Conservation (phyloP, 2,329 filamentous ascomycete species). For the Hypomyces rosellus region DNA sequence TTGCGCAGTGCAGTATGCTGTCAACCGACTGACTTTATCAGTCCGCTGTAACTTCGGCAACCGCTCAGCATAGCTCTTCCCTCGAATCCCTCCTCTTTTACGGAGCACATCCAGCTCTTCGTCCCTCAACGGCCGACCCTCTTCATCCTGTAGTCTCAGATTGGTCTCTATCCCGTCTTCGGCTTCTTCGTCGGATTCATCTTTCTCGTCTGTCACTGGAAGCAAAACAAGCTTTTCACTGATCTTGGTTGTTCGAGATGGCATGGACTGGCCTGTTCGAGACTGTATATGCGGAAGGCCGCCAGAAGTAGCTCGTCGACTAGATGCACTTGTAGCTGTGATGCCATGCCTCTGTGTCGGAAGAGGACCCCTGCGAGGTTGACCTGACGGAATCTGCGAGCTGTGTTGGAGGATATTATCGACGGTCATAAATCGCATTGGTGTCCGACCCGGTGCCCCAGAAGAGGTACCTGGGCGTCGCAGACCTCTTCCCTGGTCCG, state of each 20-base stretch:
- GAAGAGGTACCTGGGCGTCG: constrained; percentile 28
- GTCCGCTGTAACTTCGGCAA: constrained; percentile 81
- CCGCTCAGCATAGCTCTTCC: constrained; percentile 92
- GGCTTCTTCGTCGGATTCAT: constrained; percentile 22
- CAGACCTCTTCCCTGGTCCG: constrained; percentile 25
- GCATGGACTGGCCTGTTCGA: constrained; percentile 55
- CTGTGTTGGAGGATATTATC: constrained; percentile 93
- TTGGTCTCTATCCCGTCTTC: constrained; percentile 51
- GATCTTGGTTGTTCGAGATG: constrained; percentile 84
- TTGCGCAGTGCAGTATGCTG: constrained; percentile 93
- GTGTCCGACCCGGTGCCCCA: constrained; percentile 27
- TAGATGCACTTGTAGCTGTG: constrained; percentile 11
- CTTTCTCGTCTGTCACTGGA: constrained; percentile 67
- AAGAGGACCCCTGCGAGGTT: constrained; percentile 67
- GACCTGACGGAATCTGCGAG: constrained; percentile 90
- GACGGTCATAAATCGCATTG: constrained; percentile 77
- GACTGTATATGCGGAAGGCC: constrained; percentile 35
- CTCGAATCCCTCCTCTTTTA: constrained; percentile 54
- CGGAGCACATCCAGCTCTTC: constrained; percentile 60
- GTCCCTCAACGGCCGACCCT: constrained; percentile 58
- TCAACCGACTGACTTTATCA: constrained; percentile 82
- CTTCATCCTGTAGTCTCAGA: constrained; percentile 45
- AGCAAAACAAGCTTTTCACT: constrained; percentile 95
- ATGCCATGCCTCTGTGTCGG: constrained; percentile 30
- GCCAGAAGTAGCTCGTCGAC: constrained; percentile 27